A percentile compares a stretch with the other conserved stretches of the same genome.
Conservation (phyloP, 2,329 filamentous ascomycete genomes). For the Cladosporium austrohemisphaericum region DNA sequence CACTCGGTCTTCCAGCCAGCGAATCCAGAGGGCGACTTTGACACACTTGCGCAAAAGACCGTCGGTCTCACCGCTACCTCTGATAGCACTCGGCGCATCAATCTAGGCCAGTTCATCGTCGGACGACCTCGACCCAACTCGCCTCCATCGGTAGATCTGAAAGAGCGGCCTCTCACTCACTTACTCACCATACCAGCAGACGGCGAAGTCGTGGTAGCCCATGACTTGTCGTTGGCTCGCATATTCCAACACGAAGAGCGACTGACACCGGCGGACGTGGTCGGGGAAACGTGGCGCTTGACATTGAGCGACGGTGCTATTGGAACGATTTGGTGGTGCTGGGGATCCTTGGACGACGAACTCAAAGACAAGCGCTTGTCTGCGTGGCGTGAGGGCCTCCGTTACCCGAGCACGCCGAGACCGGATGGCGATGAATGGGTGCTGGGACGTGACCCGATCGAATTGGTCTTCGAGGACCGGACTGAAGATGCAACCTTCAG, state of each 20-base stretch:
- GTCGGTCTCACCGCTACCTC: background rate
- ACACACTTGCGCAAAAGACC: constrained; percentile 4
- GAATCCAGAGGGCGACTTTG: background rate
- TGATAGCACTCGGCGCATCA: background rate
- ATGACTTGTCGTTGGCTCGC: constrained; percentile 5
- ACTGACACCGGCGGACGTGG: background rate
- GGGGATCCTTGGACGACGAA: constrained; percentile 13
- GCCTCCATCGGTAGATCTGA: constrained; percentile 1
- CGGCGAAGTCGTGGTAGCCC: constrained; percentile 6
- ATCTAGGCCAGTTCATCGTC: background rate
- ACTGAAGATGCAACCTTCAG: background rate
- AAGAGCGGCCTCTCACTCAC: background rate
- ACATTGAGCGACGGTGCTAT: constrained; percentile 2
- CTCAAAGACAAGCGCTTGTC: constrained; percentile 12
- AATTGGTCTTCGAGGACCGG: constrained; percentile 8
- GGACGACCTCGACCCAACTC: background rate
- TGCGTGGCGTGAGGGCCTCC: constrained; percentile 8
- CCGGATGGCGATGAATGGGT: background rate
- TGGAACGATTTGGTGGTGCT: constrained; percentile 16
- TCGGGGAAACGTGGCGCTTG: constrained; percentile 5
- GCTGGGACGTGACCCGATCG: background rate
- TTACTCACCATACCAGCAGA: constrained; percentile 10
- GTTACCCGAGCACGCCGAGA: background rate
- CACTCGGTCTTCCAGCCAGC: background rate
- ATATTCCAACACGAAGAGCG: constrained; percentile 9